Evolutionary conservation across 352 stramenopile genomes (phyloP), one percentile per base, ranked within the genome.

Genomic region (Thraustochytrium striatum): DNA sequence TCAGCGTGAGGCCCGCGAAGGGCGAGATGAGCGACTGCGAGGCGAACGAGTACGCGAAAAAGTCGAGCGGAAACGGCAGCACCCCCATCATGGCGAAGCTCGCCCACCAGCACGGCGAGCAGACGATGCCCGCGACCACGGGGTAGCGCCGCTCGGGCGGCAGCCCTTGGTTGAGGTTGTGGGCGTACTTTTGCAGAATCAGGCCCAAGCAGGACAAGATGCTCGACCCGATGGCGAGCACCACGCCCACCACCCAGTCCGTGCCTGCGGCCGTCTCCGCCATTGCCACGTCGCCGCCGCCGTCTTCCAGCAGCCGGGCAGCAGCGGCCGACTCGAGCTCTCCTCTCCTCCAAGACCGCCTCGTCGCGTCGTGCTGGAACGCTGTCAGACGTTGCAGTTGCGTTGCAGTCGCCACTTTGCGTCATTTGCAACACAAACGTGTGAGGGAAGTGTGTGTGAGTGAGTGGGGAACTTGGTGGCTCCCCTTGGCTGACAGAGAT

Each of bases 31-130:
- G 65, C n/a, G 41, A 68, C 36, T 75, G 65, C 52, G 65, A 39
- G 7, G 65, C 65, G 36, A 75, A 75, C 32, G 30, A 55, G 11
- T 68, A 75, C 30, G 65, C 65, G 36, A 75, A 75, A 70, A 75
- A 75, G 50, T 75, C 65, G 2, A 75, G 68, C 16, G 65, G 65
- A 32, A 75, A 75, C 30, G 65, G 65, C 19, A 75, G 68, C 11
- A 75, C 41, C 11, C 65, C 65, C 65, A 75, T 75, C 65, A 75
- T 75, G 65, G 68, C 61, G 50, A 75, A 75, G n/a, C 41, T 61
- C 19, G 65, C 65, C 65, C 65, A 75, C 65, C 65, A 75, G 36
- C 65, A 75, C 32, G 65, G 65, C 44, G 44, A 62, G 41, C 65
- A 75, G 3, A 75, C 65, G 39, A 75, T 75, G 28, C 65, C 65